Conservation (phyloP, 768 basidiomycete species). For the Suillus clintonianus region DNA sequence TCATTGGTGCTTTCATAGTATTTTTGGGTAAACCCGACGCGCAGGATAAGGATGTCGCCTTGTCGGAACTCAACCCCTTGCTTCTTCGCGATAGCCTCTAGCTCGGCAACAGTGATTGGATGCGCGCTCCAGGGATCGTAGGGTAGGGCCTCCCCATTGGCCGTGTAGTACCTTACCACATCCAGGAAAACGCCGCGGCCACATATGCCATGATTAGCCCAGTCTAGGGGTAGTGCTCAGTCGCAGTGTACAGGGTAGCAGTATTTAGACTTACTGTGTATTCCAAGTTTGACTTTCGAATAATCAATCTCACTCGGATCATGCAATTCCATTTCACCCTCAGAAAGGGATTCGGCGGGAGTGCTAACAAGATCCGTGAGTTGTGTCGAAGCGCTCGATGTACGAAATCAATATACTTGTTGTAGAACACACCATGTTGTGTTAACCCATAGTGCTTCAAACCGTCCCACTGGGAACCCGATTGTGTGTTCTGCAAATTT, state of each 20-base stretch:
- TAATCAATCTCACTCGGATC: constrained; percentile 52
- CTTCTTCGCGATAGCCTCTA: constrained; percentile 57
- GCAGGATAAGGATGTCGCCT: constrained; percentile 62
- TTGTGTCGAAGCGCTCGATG: neutral
- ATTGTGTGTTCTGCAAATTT: constrained; percentile 61
- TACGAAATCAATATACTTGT: constrained; percentile 44
- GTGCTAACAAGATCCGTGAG: constrained; percentile 35
- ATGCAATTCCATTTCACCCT: constrained; percentile 47
- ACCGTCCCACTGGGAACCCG: constrained; percentile 73
- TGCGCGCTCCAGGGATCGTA: constrained; percentile 67
- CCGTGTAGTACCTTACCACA: constrained; percentile 54
- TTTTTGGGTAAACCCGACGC: constrained; percentile 64
- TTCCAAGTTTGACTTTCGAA: constrained; percentile 52
- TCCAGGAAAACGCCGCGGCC: constrained; percentile 71
- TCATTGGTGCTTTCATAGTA: constrained; percentile 45
- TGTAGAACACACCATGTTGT: constrained; percentile 59
- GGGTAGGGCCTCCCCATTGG: constrained; percentile 41
- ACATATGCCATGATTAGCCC: constrained; percentile 71
- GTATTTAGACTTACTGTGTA: constrained; percentile 57
- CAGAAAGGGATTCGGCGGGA: constrained; percentile 41
- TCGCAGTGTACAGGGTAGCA: neutral
- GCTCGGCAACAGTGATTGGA: constrained; percentile 50
- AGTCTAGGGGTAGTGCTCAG: constrained; percentile 42
- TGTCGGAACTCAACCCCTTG: constrained; percentile 60
- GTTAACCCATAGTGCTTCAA: constrained; percentile 57